Conservation (phyloP, 169 alveolate genomes). For the Cardiosporidium cionae region DNA sequence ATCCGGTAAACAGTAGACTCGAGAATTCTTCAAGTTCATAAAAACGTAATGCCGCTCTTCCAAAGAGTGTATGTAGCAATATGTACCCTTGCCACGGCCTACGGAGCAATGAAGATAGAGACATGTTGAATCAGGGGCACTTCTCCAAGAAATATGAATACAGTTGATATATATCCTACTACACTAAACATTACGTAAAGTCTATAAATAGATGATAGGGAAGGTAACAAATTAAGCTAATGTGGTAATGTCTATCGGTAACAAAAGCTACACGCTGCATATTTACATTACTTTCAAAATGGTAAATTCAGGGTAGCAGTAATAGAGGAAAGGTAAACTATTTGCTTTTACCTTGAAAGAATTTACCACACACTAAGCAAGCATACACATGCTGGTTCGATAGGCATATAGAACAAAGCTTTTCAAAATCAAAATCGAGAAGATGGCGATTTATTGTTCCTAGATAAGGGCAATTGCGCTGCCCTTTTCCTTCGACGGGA, state of each 20-base stretch:
- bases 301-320: too few species aligned
- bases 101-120: not conserved
- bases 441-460: slow-evolving; percentile 87
- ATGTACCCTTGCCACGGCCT: slow-evolving; percentile 86
- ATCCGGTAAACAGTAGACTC: slow-evolving; percentile 90
- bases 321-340: too few species aligned
- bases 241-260: too few species aligned
- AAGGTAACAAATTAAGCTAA: too few species aligned
- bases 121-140: not conserved
- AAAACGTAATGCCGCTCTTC: slow-evolving; percentile 90
- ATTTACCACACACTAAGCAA: slow-evolving; percentile 93
- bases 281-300: too few species aligned
- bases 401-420: slow-evolving; percentile 89
- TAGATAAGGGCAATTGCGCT: slow-evolving; percentile 83
- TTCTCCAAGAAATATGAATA: not conserved
- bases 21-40: slow-evolving; percentile 79
- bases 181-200: too few species aligned
- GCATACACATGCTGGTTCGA: slow-evolving; percentile 91
- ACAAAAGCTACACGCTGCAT: too few species aligned
- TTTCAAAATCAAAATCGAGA: slow-evolving; percentile 96
- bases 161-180: too few species aligned
- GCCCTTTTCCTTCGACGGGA: too few species aligned
- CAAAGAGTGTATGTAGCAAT: slow-evolving; percentile 90
- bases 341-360: slow-evolving; percentile 87
- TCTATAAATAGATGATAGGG: too few species aligned